These are phyloP conservation scores for Lentinula lateritia DNA, from an alignment of 768 basidiomycete species.

Conservation along the genomic window DNA sequence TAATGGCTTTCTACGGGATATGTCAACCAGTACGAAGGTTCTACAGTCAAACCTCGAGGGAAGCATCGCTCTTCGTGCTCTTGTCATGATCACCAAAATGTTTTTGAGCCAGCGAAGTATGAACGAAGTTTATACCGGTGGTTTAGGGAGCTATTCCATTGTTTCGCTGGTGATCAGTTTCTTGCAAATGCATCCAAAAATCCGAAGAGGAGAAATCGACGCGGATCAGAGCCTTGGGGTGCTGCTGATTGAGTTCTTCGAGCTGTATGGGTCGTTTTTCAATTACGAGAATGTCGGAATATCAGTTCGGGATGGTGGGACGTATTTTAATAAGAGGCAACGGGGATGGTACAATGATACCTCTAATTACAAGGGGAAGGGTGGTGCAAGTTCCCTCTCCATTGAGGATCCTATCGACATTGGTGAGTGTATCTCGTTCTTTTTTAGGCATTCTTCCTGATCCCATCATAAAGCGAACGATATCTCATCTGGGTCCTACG, in stretches of 20 bases:
- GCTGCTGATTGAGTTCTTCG: slow-evolving; percentile 95
- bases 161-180: slow-evolving; percentile 93
- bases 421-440: slow-evolving; percentile 44
- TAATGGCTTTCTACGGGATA: neutral
- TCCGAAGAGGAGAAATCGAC: slow-evolving; percentile 83
- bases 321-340: slow-evolving; percentile 77
- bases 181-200: slow-evolving; percentile 95
- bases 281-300: slow-evolving; percentile 90
- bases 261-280: slow-evolving; percentile 89
- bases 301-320: slow-evolving; percentile 81
- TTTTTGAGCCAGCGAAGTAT: slow-evolving; percentile 86
- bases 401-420: slow-evolving; percentile 94
- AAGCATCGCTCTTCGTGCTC: slow-evolving; percentile 72
- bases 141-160: slow-evolving; percentile 90
- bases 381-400: slow-evolving; percentile 45
- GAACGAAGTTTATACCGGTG: slow-evolving; percentile 98
- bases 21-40: slow-evolving; percentile 37
- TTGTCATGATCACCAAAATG: slow-evolving; percentile 86
- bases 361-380: slow-evolving; percentile 16
- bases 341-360: slow-evolving; percentile 76
- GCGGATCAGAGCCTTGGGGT: slow-evolving; percentile 86
- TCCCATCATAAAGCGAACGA: slow-evolving; percentile 65
- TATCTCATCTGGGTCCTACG: slow-evolving; percentile 85
- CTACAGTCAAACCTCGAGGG: slow-evolving; percentile 58
- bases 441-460: slow-evolving; percentile 3